Evolutionary conservation across 805 yeast species (phyloP).

Genomic region (Lipomyces yamadae): DNA sequence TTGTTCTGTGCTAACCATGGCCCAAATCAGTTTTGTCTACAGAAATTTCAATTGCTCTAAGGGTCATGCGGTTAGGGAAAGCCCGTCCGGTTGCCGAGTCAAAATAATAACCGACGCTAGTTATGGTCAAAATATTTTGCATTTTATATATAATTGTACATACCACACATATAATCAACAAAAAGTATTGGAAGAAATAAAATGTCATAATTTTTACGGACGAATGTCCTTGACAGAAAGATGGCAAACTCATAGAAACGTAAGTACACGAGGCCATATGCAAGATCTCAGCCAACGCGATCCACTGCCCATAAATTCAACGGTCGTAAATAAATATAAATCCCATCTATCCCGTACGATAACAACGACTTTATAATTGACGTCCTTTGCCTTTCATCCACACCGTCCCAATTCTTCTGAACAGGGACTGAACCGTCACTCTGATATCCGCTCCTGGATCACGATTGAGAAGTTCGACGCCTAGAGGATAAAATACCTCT

Average conservation of each 20-base stretch:
- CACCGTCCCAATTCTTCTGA: conserved; percentile 57
- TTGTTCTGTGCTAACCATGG: background rate
- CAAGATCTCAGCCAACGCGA: background rate
- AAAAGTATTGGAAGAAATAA: background rate
- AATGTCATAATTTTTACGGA: background rate
- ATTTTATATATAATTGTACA: background rate
- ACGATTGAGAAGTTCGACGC: conserved; percentile 45
- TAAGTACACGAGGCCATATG: background rate
- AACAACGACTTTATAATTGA: background rate
- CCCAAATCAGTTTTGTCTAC: background rate
- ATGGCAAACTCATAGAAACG: background rate
- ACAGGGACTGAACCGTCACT: conserved; percentile 44
- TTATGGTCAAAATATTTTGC: background rate
- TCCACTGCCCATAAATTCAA: background rate
- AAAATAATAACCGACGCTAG: background rate
- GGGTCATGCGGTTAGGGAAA: background rate
- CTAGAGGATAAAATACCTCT: conserved; percentile 42
- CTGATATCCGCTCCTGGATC: conserved; percentile 47
- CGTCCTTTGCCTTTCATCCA: conserved; percentile 44
- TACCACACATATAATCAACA: background rate
- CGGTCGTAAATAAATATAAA: background rate
- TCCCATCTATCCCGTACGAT: background rate
- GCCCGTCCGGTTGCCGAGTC: no score
- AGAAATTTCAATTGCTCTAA: background rate
- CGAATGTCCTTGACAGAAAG: background rate